These are phyloP conservation scores for Naganishia sp. DNA, from an alignment of 1,284 basidiomycete species.

Conservation along the genomic window DNA sequence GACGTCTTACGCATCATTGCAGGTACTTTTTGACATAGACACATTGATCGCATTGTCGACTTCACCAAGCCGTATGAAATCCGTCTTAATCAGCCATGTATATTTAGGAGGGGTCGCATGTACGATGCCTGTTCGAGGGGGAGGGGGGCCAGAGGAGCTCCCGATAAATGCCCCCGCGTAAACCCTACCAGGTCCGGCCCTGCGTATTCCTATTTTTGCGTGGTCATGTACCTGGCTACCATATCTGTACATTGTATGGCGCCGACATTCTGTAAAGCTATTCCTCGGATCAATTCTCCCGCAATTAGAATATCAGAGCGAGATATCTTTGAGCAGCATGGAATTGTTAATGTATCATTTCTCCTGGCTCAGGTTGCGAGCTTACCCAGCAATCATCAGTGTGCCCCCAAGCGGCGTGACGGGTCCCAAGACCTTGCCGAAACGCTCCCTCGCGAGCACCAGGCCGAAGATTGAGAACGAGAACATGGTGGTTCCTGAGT, in stretches of 20 bases:
- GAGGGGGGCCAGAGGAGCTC: too few species aligned
- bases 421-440: slow-evolving; percentile 66
- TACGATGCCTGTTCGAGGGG: too few species aligned
- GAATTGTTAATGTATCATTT: background rate
- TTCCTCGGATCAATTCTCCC: too few species aligned
- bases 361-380: background rate
- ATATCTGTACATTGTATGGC: too few species aligned
- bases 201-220: too few species aligned
- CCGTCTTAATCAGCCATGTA: too few species aligned
- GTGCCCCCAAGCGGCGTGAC: slow-evolving; percentile 73
- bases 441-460: slow-evolving; percentile 62
- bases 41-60: background rate
- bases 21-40: slow-evolving; percentile 25
- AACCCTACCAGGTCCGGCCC: too few species aligned
- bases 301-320: background rate
- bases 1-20: background rate
- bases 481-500: slow-evolving; percentile 65
- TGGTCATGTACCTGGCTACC: too few species aligned
- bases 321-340: background rate
- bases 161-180: too few species aligned
- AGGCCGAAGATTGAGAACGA: slow-evolving; percentile 70
- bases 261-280: too few species aligned
- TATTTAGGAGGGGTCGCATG: too few species aligned
- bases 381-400: slow-evolving; percentile 76
- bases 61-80: too few species aligned